Base-by-base conservation (phyloP, 345 rosid species). In the Eucalyptus tenuipes region DNA sequence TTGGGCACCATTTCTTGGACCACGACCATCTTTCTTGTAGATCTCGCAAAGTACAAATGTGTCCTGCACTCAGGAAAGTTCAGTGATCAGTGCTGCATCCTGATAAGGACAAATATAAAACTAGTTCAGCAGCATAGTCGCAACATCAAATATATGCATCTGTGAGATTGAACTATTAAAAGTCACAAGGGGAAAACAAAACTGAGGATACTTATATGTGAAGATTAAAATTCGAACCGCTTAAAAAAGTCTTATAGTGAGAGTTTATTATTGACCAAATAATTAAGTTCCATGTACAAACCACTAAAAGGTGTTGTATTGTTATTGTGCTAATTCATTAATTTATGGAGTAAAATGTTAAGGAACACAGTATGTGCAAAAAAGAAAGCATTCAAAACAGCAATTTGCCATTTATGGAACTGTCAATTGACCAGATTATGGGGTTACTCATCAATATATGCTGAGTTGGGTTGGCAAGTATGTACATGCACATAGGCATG, bases 1-100 rank as follows among this genome's bases (percentile, higher is more conserved):
- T 47, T 96, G 96, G 12, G 96, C 94, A 71, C 97, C 96, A 89
- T 95, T 94, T 88, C 91, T 93, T 5, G 98, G 96, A 89, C 98
- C 99, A 86, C 14, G 87, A 18, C 99, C 98, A 64, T 93, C 95
- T 90, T 97, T 96, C 93, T 94, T 45, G 40, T 88, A 96, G 59
- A 97, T 64, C 13, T 85, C 88, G 48, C 96, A 96, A 8, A 96
- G 88, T 66, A 95, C 97, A 89, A 90, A 97, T 1, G 91, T 44
- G 88, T 96, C 98, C 93, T 95, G 92, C 42, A 29, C 29, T 25
- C 53, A 47, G 40, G 27, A 55, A 82, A 33, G 87, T 4, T 0
- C 45, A 31, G 59, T 49, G 47, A 52, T 53, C 31, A 86, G 64
- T 31, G 17, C 3, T 50, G 48, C 4, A 17, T 53, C 22, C 15